Evolutionary conservation across 495 filamentous ascomycete species (phyloP).

Genomic region (Chaetomium fimeti): DNA sequence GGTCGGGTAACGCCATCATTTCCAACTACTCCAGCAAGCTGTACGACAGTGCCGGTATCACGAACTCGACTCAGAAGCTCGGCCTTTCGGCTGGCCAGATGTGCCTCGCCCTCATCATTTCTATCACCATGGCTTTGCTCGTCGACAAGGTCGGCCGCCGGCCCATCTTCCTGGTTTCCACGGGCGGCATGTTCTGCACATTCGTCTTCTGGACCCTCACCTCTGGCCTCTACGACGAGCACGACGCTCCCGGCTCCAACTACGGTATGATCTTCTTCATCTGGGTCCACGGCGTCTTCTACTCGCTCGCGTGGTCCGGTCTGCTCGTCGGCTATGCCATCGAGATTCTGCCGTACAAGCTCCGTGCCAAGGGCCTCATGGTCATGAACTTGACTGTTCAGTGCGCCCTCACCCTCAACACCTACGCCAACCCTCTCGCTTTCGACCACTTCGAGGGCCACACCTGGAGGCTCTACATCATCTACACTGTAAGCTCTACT

Average conservation of each 20-base stretch:
- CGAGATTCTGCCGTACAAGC: conserved; percentile 70
- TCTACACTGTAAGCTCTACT: conserved; percentile 52
- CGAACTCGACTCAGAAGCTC: conserved; percentile 50
- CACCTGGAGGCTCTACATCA: conserved; percentile 61
- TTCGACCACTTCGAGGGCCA: conserved; percentile 49
- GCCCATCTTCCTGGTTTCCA: conserved; percentile 57
- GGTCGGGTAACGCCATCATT: conserved; percentile 65
- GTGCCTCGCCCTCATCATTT: conserved; percentile 54
- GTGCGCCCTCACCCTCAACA: conserved; percentile 53
- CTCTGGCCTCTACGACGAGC: conserved; percentile 43
- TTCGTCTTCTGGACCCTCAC: conserved; percentile 58
- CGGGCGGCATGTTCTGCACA: conserved; percentile 57
- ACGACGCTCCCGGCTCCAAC: conserved; percentile 40
- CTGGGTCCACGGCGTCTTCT: conserved; percentile 54
- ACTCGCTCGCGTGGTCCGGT: conserved; percentile 62
- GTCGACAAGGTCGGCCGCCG: conserved; percentile 62
- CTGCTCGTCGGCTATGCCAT: conserved; percentile 65
- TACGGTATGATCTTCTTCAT: conserved; percentile 58
- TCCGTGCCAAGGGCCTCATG: conserved; percentile 61
- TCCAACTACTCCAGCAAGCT: conserved; percentile 62
- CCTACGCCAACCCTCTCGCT: conserved; percentile 61
- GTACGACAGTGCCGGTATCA: conserved; percentile 58
- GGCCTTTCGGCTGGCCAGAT: conserved; percentile 53
- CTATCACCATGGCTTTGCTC: conserved; percentile 54
- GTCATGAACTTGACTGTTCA: conserved; percentile 55